A percentile compares a stretch with the other conserved stretches of the same genome.
phyloP scores from a whole-genome alignment of 257 asterid genomes.

The Anisodus tanguticus region DNA sequence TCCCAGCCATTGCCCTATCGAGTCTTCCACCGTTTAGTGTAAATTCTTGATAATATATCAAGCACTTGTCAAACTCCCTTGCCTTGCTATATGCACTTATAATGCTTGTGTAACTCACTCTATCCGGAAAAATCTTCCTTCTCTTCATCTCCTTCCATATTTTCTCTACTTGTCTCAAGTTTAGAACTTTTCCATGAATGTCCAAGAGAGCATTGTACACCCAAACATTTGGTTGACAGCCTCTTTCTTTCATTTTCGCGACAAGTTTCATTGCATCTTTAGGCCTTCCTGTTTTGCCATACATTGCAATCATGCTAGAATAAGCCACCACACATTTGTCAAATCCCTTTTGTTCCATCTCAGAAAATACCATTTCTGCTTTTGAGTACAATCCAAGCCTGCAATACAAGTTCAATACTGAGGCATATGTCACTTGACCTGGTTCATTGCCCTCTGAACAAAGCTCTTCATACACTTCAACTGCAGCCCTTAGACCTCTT shows the following conservation, averaged over 20 bases:
- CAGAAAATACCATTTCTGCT: conserved; percentile 64
- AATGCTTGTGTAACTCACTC: conserved; percentile 77
- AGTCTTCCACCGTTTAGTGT: conserved; percentile 62
- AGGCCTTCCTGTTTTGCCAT: conserved; percentile 66
- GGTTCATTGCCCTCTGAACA: conserved; percentile 60
- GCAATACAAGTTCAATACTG: conserved; percentile 57
- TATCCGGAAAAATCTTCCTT: conserved; percentile 61
- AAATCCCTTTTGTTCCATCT: conserved; percentile 73
- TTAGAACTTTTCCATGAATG: conserved; percentile 64
- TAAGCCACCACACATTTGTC: conserved; percentile 83
- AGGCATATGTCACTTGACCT: conserved; percentile 95
- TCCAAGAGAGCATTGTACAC: conserved; percentile 80
- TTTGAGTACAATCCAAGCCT: conserved; percentile 58
- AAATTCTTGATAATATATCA: conserved; percentile 61
- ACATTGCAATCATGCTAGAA: conserved; percentile 77
- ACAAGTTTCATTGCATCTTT: conserved; percentile 73
- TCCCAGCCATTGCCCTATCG: conserved; percentile 83
- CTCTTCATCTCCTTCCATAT: conserved; percentile 87
- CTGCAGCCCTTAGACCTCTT: conserved; percentile 57
- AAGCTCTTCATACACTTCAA: conserved; percentile 63
- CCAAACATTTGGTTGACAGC: conserved; percentile 89
- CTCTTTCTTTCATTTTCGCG: conserved; percentile 79
- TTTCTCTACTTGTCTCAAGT: conserved; percentile 66
- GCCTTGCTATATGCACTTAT: conserved; percentile 71
- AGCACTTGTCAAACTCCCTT: conserved; percentile 59